phyloP scores from a whole-genome alignment of 257 asterid species.

The Thymus quinquecostatus region DNA sequence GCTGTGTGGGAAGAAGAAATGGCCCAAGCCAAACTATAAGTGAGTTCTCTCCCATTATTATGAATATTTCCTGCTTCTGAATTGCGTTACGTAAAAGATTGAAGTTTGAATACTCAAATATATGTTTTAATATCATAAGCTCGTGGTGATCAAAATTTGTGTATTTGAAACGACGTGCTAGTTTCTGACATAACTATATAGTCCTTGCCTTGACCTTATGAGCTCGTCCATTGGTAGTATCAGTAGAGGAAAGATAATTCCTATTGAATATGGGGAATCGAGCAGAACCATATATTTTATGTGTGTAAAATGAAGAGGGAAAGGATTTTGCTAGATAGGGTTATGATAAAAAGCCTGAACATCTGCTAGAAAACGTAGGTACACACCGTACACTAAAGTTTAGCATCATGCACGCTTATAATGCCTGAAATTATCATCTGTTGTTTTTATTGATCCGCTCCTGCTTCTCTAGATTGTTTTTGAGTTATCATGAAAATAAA shows the following conservation, averaged over 20 bases:
- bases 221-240: neutral
- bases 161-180: neutral
- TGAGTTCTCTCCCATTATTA: conserved; percentile 32
- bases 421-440: no score
- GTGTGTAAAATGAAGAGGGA: conserved; percentile 1
- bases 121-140: neutral
- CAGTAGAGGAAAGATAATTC: no score
- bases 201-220: neutral
- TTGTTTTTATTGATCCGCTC: no score
- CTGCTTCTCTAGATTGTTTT: neutral
- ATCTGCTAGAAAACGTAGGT: neutral
- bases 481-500: neutral
- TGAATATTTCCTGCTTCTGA: conserved; percentile 5
- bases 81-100: neutral
- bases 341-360: neutral
- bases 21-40: conserved; percentile 78
- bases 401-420: no score
- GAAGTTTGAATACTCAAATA: neutral
- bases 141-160: neutral
- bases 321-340: neutral
- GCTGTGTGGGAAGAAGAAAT: conserved; percentile 71
- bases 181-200: neutral
- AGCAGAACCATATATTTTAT: neutral
- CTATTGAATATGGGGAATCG: no score
- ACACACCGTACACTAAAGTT: no score